phyloP scores from a whole-genome alignment of 202 grass and related monocot species.

The Zizania palustris region DNA sequence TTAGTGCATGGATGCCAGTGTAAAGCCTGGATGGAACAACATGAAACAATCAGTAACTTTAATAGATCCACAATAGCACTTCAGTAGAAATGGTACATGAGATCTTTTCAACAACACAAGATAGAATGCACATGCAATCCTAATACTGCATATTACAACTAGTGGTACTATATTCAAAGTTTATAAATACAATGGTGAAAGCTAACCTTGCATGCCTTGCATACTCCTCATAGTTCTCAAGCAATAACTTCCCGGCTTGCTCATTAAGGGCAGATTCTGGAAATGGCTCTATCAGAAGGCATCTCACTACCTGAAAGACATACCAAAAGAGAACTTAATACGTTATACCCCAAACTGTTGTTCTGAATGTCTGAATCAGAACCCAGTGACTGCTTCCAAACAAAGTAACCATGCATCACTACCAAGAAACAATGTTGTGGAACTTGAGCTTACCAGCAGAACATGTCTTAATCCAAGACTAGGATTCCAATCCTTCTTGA shows the following conservation, averaged over 20 bases:
- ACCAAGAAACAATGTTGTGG: background rate
- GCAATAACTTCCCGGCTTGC: constrained; percentile 90
- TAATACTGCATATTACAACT: background rate
- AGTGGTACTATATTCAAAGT: background rate
- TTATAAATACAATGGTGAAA: constrained; percentile 30
- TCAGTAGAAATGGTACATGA: constrained; percentile 6
- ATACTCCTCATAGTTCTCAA: constrained; percentile 86
- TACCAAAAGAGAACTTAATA: background rate
- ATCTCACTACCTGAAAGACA: constrained; percentile 77
- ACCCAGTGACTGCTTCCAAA: background rate
- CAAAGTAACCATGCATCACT: background rate
- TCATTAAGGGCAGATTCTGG: constrained; percentile 91
- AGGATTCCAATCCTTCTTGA: constrained; percentile 95
- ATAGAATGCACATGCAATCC: constrained; percentile 2
- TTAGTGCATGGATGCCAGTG: constrained; percentile 80
- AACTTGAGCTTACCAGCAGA: constrained; percentile 62
- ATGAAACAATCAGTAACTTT: background rate
- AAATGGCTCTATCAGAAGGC: constrained; percentile 91
- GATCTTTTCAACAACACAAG: background rate
- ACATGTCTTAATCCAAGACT: constrained; percentile 86
- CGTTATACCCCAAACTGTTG: background rate
- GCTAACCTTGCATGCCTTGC: constrained; percentile 80
- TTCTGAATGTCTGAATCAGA: background rate
- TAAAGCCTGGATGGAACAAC: constrained; percentile 56
- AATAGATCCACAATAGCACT: background rate